Evolutionary conservation across 2,329 filamentous ascomycete genomes (phyloP).

Genomic region (Dichotomopilus funicola): DNA sequence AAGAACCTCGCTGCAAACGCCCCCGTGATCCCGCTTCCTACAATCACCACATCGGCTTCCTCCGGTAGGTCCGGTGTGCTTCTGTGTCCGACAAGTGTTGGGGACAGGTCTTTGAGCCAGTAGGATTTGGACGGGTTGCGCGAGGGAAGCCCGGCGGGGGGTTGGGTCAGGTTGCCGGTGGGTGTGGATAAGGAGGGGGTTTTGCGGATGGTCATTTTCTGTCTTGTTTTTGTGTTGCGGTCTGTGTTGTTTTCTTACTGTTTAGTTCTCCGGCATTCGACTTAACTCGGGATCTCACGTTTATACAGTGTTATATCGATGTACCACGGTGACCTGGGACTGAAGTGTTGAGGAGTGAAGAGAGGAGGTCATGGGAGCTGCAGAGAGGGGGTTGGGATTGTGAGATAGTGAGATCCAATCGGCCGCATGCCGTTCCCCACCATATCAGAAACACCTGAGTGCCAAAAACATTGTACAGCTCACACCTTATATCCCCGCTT

Average conservation of each 20-base stretch:
- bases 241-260: background rate
- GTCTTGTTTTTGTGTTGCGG: background rate
- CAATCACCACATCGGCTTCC: constrained; percentile 60
- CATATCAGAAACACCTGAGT: too few relatives aligned
- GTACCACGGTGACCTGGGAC: too few relatives aligned
- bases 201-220: constrained; percentile 14
- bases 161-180: background rate
- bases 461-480: too few relatives aligned
- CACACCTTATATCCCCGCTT: too few relatives aligned
- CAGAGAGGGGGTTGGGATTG: too few relatives aligned
- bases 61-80: constrained; percentile 58
- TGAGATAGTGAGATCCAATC: too few relatives aligned
- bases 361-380: too few relatives aligned
- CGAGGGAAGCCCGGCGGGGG: constrained; percentile 49
- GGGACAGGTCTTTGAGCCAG: constrained; percentile 66
- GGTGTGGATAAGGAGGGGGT: background rate
- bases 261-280: too few relatives aligned
- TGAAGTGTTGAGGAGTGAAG: too few relatives aligned
- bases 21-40: constrained; percentile 74
- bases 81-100: constrained; percentile 58
- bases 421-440: too few relatives aligned
- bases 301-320: too few relatives aligned
- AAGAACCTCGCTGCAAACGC: constrained; percentile 62
- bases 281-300: too few relatives aligned
- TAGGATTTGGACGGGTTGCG: constrained; percentile 58